Percentiles rank a stretch among this genome's conserved stretches.
Evolutionary conservation across 208 protist species (phyloP).

Genomic region (Trypanosoma scelopori): DNA sequence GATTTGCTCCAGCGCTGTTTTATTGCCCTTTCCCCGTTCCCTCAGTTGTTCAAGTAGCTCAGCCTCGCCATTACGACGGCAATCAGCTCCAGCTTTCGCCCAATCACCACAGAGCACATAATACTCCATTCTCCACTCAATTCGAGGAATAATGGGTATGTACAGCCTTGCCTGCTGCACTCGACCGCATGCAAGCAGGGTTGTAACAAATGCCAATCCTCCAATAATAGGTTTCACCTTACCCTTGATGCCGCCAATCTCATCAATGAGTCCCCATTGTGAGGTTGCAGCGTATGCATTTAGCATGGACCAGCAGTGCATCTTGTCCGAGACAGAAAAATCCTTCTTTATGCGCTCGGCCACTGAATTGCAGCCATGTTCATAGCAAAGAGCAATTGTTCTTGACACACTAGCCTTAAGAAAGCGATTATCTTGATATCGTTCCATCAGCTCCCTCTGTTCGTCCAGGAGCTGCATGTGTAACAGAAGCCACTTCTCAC

Average conservation of each 20-base stretch:
- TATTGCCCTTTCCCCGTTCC: constrained; percentile 64
- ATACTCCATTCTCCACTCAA: constrained; percentile 78
- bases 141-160: constrained; percentile 59
- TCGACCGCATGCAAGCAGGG: constrained; percentile 53
- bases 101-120: constrained; percentile 83
- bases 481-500: constrained; percentile 30
- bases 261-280: constrained; percentile 76
- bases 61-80: constrained; percentile 49
- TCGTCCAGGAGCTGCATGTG: constrained; percentile 51
- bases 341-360: constrained; percentile 59
- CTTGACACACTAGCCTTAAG: constrained; percentile 60
- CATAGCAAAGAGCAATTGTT: constrained; percentile 57
- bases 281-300: constrained; percentile 53
- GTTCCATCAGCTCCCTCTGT: constrained; percentile 61
- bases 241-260: constrained; percentile 39
- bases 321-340: constrained; percentile 69
- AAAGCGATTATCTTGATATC: constrained; percentile 75
- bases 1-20: constrained; percentile 48
- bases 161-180: constrained; percentile 69
- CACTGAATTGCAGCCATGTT: constrained; percentile 46
- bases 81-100: constrained; percentile 61
- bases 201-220: constrained; percentile 48
- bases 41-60: constrained; percentile 68
- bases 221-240: constrained; percentile 50
- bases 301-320: constrained; percentile 70